Evolutionary conservation across 371 early-diverging fungal species (phyloP), one percentile per base, ranked within the genome.

Genomic region (Mucor velutinosus): DNA sequence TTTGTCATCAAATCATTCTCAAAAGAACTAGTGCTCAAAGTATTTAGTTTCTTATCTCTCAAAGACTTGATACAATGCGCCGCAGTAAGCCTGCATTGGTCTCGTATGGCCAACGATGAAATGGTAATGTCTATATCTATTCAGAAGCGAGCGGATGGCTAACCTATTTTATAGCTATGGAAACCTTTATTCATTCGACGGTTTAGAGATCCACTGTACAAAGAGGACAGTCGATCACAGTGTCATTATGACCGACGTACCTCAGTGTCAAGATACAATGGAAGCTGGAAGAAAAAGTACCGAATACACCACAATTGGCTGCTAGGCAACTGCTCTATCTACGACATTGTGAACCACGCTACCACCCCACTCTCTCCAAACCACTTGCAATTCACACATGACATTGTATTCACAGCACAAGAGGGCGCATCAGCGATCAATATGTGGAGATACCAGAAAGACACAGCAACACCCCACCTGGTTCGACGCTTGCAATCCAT

Each of bases 291-390:
- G 59, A 68, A 55, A 49, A 65, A 76, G 43, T 84, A 82, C 60
- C 70, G 72, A 29, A 64, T 78, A 15, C 79, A 74, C 49, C 81
- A 82, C 35, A 84, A 82, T 32, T 84, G 85, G 85, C 62, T 72
- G 30, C 65, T 72, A 75, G 79, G 82, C 23, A 77, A 82, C 51
- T 79, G 78, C 51, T 56, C 56, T 32, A 72, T 75, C 1, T 25
- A 29, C 25, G 72, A 76, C 41, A 37, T 77, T 23, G 39, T 61
- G 19, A 11, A 17, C 4, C 12, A 29, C 11, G 2, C 15, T 25
- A 27, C 59, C 21, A 41, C 58, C 32, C 35, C 75, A 17, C 27
- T 45, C 30, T 62, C 70, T 43, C 58, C 21, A 14, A 35, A 67
- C 1, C 62, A 69, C 14, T 11, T 73, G 12, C 69, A 73, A 25